phyloP scores from a whole-genome alignment of 179 eudicot species.

The Gypsophila paniculata region DNA sequence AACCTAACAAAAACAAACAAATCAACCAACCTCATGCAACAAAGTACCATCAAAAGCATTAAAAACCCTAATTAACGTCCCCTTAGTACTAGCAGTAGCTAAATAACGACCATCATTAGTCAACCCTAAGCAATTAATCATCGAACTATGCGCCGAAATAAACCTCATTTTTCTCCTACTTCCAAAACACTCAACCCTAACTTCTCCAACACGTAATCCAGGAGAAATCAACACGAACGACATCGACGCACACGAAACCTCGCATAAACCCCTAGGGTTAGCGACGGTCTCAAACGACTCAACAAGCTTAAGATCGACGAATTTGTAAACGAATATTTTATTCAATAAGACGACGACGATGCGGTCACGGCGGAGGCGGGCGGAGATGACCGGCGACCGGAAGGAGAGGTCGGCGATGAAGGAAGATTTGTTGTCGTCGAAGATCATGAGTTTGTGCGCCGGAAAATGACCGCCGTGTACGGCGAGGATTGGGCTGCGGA shows the following conservation, averaged over 20 bases:
- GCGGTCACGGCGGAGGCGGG: constrained; percentile 60
- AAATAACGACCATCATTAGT: constrained; percentile 59
- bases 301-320: constrained; percentile 56
- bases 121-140: constrained; percentile 52
- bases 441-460: constrained; percentile 60
- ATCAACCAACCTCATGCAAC: constrained; percentile 66
- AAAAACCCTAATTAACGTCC: constrained; percentile 70
- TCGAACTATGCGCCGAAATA: constrained; percentile 68
- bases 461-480: constrained; percentile 64
- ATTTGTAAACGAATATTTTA: constrained; percentile 63
- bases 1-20: not conserved
- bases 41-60: constrained; percentile 61
- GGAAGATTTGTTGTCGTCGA: constrained; percentile 71
- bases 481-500: constrained; percentile 57
- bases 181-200: constrained; percentile 73
- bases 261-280: constrained; percentile 82
- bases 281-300: constrained; percentile 65
- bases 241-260: constrained; percentile 45
- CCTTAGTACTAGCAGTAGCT: constrained; percentile 82
- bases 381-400: constrained; percentile 52
- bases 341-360: constrained; percentile 51
- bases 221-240: constrained; percentile 54
- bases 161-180: constrained; percentile 49
- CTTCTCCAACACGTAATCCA: constrained; percentile 75
- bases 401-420: constrained; percentile 67